Percentiles rank a stretch among this genome's conserved stretches.
Evolutionary conservation across 2,329 filamentous ascomycete genomes (phyloP).

Genomic region (Talaromyces sp.): DNA sequence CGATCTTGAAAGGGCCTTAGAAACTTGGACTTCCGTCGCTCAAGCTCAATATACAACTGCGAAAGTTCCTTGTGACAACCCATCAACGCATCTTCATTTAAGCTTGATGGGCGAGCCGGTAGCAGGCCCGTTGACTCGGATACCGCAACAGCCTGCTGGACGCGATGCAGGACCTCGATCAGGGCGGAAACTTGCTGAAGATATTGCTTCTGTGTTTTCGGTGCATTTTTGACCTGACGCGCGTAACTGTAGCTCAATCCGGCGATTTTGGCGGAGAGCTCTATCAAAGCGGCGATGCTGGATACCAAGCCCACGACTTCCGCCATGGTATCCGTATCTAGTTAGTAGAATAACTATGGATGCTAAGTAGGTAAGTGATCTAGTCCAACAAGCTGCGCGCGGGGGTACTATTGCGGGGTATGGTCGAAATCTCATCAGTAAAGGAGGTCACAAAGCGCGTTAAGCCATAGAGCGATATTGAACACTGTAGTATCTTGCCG

Average conservation of each 20-base stretch:
- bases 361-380: too few species aligned
- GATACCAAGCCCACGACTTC: too few species aligned
- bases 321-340: too few species aligned
- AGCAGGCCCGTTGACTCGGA: background rate
- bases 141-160: background rate
- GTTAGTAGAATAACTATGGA: too few species aligned
- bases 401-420: too few species aligned
- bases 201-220: constrained; percentile 6
- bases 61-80: constrained; percentile 1
- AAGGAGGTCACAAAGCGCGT: too few species aligned
- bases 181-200: constrained; percentile 3
- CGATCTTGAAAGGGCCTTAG: constrained; percentile 1
- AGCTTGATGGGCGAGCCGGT: background rate
- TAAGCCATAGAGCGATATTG: too few species aligned
- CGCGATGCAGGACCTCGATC: constrained; percentile 3
- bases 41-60: background rate
- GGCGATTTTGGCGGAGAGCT: too few species aligned
- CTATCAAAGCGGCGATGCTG: too few species aligned
- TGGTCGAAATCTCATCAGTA: too few species aligned
- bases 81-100: constrained; percentile 1
- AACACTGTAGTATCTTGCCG: too few species aligned
- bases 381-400: too few species aligned
- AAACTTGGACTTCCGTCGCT: constrained; percentile 1
- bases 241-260: background rate
- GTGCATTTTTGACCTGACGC: constrained; percentile 3